Conservation (phyloP, 169 alveolate species). For the Plasmodium ovale region DNA sequence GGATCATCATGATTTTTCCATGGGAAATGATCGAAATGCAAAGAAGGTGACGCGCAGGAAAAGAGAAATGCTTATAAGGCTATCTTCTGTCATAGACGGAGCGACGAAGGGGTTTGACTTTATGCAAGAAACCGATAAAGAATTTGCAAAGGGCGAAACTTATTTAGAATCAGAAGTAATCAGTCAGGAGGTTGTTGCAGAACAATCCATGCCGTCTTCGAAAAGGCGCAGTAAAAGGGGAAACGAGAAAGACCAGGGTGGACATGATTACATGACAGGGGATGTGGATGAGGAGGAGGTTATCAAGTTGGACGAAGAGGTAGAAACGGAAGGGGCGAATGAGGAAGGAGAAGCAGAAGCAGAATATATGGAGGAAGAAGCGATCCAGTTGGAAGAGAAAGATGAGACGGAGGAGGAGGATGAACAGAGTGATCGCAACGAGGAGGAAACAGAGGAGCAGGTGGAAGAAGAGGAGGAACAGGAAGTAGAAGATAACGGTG, state of each 20-base stretch:
- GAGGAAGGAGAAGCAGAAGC: constrained; percentile 8
- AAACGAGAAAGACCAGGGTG: not conserved
- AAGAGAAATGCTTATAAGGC: constrained; percentile 15
- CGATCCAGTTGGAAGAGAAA: not conserved
- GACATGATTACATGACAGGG: too few relatives aligned
- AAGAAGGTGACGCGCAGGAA: constrained; percentile 14
- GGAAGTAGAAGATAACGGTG: not conserved
- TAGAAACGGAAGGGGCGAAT: not conserved
- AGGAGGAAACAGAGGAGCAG: not conserved
- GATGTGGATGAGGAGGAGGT: too few relatives aligned
- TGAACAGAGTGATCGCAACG: not conserved
- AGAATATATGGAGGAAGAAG: not conserved
- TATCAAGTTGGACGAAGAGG: too few relatives aligned
- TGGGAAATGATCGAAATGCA: not conserved
- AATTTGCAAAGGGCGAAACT: constrained; percentile 5
- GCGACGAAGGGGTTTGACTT: not conserved
- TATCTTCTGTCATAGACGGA: constrained; percentile 29
- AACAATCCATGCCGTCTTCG: not conserved
- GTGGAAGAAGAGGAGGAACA: not conserved
- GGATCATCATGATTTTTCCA: not conserved
- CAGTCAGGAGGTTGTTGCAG: not conserved
- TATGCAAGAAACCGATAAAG: constrained; percentile 8
- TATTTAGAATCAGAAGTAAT: not conserved
- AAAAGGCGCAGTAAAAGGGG: not conserved
- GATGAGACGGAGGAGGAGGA: constrained; percentile 16